Conservation (phyloP, 78 protist species). For the Tieghemostelium lacteum region DNA sequence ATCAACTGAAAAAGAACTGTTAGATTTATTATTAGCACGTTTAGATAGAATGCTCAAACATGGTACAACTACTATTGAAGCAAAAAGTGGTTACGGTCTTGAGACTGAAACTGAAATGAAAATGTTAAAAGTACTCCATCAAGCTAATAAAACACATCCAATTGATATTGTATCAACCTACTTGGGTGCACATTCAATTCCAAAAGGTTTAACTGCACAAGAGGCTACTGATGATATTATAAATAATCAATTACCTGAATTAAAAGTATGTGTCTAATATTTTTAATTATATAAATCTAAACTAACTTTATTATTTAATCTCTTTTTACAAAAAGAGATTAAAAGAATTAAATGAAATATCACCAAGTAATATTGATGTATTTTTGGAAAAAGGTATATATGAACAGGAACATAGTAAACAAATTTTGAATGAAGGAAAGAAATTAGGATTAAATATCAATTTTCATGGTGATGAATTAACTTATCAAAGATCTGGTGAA, state of each 20-base stretch:
- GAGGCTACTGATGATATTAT: constrained; percentile 82
- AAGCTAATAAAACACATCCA: constrained; percentile 34
- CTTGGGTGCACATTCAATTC: constrained; percentile 93
- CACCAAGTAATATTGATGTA: constrained; percentile 86
- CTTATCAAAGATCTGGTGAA: constrained; percentile 79
- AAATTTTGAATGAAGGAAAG: constrained; percentile 84
- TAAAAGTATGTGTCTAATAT: background rate
- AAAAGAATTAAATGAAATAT: constrained; percentile 42
- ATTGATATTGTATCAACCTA: constrained; percentile 85
- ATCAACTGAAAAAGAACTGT: constrained; percentile 66
- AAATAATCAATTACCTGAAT: constrained; percentile 81
- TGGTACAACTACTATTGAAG: constrained; percentile 91
- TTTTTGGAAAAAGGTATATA: constrained; percentile 88
- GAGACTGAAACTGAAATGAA: constrained; percentile 91
- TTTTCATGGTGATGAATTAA: constrained; percentile 94
- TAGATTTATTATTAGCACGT: constrained; percentile 48
- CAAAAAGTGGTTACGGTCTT: constrained; percentile 94
- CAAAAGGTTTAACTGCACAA: constrained; percentile 73
- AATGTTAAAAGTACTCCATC: constrained; percentile 88
- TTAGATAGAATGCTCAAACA: constrained; percentile 84
- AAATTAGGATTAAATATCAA: constrained; percentile 82
- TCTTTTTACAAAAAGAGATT: constrained; percentile 2
- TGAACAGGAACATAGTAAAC: constrained; percentile 74
- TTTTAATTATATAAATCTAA: background rate
- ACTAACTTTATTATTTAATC: background rate